Evolutionary conservation across 2,329 filamentous ascomycete genomes (phyloP).

Genomic region (Aspergillus proliferans): DNA sequence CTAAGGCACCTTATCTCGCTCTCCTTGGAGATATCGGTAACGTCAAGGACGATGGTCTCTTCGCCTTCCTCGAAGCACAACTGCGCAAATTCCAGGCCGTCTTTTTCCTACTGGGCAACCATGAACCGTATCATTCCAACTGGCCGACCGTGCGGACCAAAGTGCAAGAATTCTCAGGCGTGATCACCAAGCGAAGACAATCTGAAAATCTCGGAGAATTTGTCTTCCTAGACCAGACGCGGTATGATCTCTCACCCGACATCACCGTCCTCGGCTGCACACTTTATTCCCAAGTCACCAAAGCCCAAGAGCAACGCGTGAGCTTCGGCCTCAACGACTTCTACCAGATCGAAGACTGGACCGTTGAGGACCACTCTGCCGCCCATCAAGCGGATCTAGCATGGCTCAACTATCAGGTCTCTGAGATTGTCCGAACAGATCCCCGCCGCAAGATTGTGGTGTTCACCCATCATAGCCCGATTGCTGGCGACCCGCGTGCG

Average conservation of each 20-base stretch:
- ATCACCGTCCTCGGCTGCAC: conserved; percentile 43
- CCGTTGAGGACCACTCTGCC: conserved; percentile 24
- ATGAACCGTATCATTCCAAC: conserved; percentile 46
- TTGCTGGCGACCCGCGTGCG: conserved; percentile 15
- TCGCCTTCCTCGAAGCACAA: conserved; percentile 45
- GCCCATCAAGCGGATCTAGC: conserved; percentile 28
- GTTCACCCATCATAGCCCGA: conserved; percentile 37
- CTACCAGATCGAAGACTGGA: conserved; percentile 38
- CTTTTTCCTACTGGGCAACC: conserved; percentile 52
- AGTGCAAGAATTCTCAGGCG: conserved; percentile 19
- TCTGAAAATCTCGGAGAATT: conserved; percentile 25
- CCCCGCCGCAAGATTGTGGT: conserved; percentile 31
- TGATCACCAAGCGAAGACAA: conserved; percentile 11
- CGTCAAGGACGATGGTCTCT: conserved; percentile 38
- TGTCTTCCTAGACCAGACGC: conserved; percentile 36
- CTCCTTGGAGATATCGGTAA: conserved; percentile 54
- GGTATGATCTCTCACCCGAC: conserved; percentile 31
- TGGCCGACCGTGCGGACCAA: conserved; percentile 19
- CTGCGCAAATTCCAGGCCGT: conserved; percentile 45
- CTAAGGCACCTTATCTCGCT: conserved; percentile 47
- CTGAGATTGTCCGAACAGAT: conserved; percentile 21
- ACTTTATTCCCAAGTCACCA: conserved; percentile 45
- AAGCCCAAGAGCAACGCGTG: conserved; percentile 33
- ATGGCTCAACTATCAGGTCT: conserved; percentile 37
- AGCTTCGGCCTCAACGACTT: conserved; percentile 48